Percentiles rank a stretch among this genome's conserved stretches.
These are phyloP conservation scores for Actinomortierella ambigua DNA, from an alignment of 371 early-diverging fungal species.

Conservation along the genomic window DNA sequence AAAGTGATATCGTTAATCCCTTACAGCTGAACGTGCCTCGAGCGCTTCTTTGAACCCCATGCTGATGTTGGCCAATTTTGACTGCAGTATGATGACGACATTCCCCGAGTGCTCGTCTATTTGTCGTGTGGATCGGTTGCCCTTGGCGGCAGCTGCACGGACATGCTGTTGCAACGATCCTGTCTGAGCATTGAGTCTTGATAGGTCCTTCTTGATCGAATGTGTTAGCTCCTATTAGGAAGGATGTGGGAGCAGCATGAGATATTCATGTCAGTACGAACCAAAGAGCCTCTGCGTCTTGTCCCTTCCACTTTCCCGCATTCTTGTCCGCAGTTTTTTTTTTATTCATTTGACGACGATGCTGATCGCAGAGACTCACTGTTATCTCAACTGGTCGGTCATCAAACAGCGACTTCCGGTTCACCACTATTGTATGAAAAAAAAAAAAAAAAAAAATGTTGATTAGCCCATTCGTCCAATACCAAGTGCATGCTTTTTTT, in stretches of 20 bases:
- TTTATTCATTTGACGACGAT: too few relatives aligned
- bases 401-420: slow-evolving; percentile 73
- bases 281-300: too few relatives aligned
- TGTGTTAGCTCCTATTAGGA: slow-evolving; percentile 74
- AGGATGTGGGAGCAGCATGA: too few relatives aligned
- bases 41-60: slow-evolving; percentile 92
- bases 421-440: slow-evolving; percentile 61
- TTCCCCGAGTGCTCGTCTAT: slow-evolving; percentile 90
- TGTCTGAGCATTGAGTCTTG: slow-evolving; percentile 86
- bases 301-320: too few relatives aligned
- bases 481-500: too few relatives aligned
- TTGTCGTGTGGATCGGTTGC: slow-evolving; percentile 63
- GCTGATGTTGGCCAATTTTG: slow-evolving; percentile 87
- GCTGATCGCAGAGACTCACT: slow-evolving; percentile 42
- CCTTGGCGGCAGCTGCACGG: slow-evolving; percentile 59
- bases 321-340: too few relatives aligned
- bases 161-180: slow-evolving; percentile 75
- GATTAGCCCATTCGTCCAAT: neutral
- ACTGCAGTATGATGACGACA: slow-evolving; percentile 90
- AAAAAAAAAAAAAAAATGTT: slow-evolving; percentile 3
- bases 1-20: neutral
- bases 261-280: too few relatives aligned
- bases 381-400: slow-evolving; percentile 78
- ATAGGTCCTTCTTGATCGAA: slow-evolving; percentile 91
- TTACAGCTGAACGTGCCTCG: slow-evolving; percentile 83